phyloP scores from a whole-genome alignment of 164 flowering plant species.

The Nymphaea thermarum region DNA sequence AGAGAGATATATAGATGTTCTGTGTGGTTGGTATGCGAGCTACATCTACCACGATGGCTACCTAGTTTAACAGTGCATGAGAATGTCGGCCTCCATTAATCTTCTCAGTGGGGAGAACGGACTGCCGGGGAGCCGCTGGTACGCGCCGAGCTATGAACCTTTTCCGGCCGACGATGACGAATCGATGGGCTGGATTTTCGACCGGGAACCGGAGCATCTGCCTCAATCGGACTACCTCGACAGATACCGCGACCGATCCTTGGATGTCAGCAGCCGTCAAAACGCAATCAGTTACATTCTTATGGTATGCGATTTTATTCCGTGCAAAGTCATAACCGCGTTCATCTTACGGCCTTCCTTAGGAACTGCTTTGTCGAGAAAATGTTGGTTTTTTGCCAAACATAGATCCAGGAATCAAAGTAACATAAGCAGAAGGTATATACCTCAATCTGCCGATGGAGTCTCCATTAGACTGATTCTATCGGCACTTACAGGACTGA shows the following conservation, averaged over 20 bases:
- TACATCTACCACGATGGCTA: neutral
- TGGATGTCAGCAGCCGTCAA: constrained; percentile 37
- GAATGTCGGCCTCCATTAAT: neutral
- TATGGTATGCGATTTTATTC: constrained; percentile 17
- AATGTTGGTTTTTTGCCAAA: too few relatives aligned
- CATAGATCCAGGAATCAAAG: too few relatives aligned
- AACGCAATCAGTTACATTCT: constrained; percentile 56
- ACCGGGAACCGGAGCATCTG: constrained; percentile 27
- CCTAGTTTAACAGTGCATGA: neutral
- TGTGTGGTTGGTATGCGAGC: too few relatives aligned
- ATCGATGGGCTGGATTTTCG: constrained; percentile 14
- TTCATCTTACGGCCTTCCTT: too few relatives aligned
- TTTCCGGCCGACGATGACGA: constrained; percentile 12
- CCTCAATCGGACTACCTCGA: constrained; percentile 27
- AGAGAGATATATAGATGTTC: neutral
- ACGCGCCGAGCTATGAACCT: constrained; percentile 1
- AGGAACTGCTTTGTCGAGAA: too few relatives aligned
- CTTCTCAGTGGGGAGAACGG: neutral
- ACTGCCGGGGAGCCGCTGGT: neutral
- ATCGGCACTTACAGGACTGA: too few relatives aligned
- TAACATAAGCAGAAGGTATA: too few relatives aligned
- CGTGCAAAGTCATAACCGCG: neutral
- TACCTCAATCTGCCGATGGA: too few relatives aligned
- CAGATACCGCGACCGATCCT: constrained; percentile 23
- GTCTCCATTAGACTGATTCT: too few relatives aligned